Evolutionary conservation across 345 rosid species (phyloP), one percentile per base, ranked within the genome.

Genomic region (Nasturtium officinale): DNA sequence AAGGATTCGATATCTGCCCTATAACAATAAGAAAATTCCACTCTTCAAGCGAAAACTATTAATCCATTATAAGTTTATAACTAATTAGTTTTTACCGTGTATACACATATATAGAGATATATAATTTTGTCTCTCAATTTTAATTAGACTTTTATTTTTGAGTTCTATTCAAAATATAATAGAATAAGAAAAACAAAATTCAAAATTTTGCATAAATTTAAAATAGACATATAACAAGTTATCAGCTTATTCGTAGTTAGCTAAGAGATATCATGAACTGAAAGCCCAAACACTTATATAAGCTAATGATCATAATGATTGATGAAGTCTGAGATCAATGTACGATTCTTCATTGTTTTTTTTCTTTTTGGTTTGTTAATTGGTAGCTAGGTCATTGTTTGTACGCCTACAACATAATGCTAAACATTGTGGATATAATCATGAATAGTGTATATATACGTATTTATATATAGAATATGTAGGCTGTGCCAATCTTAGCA

Each of bases 401-500:
- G 8, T 37, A 37, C 5, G 13, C 16, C 17, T 69, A 32, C 43
- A 52, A 37, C n/a, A 12, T 52, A 52, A 52, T n/a, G 12, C 37
- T 6, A 47, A 10, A n/a, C 37, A 58, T 21, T 70, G 17, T 47
- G 74, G 58, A 57, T 21, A 45, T 32, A 29, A 16, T 46, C 10
- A 37, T 2, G 23, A 42, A n/a, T 42, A 15, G 11, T 37, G 42
- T 37, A 11, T 37, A 3, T 11, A 42, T 42, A n/a, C 1, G 38
- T 11, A 33, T 16, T 2, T 12, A 5, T 32, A 11, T 3, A 18
- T 11, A 6, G 15, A 59, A 35, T 35, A 38, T 17, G 59, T 71
- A 28, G 75, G 51, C 48, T 13, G 57, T 58, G 67, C 50, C 18
- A 59, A 59, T 47, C 67, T 59, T 59, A 42, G 9, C 55, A 23